These are phyloP conservation scores for Nemophila menziesii DNA, from an alignment of 257 asterid species.

Conservation along the genomic window DNA sequence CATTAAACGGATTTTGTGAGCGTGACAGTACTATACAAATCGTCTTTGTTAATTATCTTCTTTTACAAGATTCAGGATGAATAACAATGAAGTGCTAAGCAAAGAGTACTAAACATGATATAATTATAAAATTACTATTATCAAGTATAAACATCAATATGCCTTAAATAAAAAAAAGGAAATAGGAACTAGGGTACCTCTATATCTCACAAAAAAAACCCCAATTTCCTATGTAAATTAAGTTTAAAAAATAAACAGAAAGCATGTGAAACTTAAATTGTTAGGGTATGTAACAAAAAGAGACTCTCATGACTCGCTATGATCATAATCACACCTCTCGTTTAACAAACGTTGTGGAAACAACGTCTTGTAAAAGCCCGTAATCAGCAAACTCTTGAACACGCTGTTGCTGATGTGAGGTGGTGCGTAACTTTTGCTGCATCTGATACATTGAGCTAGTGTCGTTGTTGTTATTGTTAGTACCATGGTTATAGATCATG, in stretches of 20 bases:
- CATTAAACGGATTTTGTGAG: too few species aligned
- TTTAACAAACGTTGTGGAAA: slow-evolving; percentile 28
- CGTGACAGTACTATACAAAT: too few species aligned
- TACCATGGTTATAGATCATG: background rate
- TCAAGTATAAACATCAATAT: too few species aligned
- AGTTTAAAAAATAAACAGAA: background rate
- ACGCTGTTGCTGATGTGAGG: slow-evolving; percentile 11
- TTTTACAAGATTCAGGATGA: too few species aligned
- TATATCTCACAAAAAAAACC: slow-evolving; percentile 84
- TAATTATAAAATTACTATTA: too few species aligned
- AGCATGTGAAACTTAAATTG: background rate
- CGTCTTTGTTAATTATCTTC: too few species aligned
- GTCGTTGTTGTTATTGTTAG: background rate
- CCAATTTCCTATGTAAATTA: background rate
- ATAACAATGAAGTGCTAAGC: too few species aligned
- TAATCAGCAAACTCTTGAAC: slow-evolving; percentile 14
- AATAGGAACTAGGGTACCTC: too few species aligned
- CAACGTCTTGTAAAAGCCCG: slow-evolving; percentile 31
- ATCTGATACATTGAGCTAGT: slow-evolving; percentile 14
- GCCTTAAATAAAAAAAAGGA: too few species aligned
- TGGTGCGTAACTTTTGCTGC: slow-evolving; percentile 10
- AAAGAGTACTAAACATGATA: too few species aligned
- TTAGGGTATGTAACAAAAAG: background rate
- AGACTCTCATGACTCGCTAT: background rate
- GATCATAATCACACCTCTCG: slow-evolving; percentile 17